A percentile compares a stretch with the other conserved stretches of the same genome.
phyloP scores from a whole-genome alignment of 2,329 filamentous ascomycete species.

The Trichoderma polysporum region DNA sequence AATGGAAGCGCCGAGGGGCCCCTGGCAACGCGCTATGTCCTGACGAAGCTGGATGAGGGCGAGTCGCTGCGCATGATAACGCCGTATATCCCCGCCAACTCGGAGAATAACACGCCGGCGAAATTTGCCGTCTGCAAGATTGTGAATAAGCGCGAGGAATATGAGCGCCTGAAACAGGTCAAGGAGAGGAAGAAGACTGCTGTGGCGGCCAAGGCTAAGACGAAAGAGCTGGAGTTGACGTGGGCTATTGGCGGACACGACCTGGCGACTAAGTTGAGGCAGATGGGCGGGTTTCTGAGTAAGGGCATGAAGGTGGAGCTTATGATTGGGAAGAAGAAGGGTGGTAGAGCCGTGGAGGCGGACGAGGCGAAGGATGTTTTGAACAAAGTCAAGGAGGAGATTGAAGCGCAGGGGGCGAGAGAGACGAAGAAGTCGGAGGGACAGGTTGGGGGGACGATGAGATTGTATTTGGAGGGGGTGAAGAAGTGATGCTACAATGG shows the following conservation, averaged over 20 bases:
- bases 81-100: slow-evolving; percentile 37
- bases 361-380: slow-evolving; percentile 64
- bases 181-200: slow-evolving; percentile 47
- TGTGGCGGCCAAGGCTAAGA: slow-evolving; percentile 41
- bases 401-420: slow-evolving; percentile 39
- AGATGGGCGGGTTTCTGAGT: slow-evolving; percentile 65
- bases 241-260: slow-evolving; percentile 83
- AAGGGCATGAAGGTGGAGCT: slow-evolving; percentile 78
- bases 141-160: slow-evolving; percentile 56
- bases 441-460: slow-evolving; percentile 43
- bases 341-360: slow-evolving; percentile 54
- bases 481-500: slow-evolving; percentile 22
- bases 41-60: slow-evolving; percentile 38
- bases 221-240: slow-evolving; percentile 83
- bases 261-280: slow-evolving; percentile 67
- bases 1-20: slow-evolving; percentile 42
- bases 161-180: slow-evolving; percentile 41
- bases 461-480: slow-evolving; percentile 43
- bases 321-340: slow-evolving; percentile 64
- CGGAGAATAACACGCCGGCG: slow-evolving; percentile 26
- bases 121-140: slow-evolving; percentile 68
- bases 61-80: slow-evolving; percentile 45
- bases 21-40: slow-evolving; percentile 39
- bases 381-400: slow-evolving; percentile 36
- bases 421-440: slow-evolving; percentile 49